phyloP scores from a whole-genome alignment of 495 filamentous ascomycete species.

The Penicillium psychrofluorescens region DNA sequence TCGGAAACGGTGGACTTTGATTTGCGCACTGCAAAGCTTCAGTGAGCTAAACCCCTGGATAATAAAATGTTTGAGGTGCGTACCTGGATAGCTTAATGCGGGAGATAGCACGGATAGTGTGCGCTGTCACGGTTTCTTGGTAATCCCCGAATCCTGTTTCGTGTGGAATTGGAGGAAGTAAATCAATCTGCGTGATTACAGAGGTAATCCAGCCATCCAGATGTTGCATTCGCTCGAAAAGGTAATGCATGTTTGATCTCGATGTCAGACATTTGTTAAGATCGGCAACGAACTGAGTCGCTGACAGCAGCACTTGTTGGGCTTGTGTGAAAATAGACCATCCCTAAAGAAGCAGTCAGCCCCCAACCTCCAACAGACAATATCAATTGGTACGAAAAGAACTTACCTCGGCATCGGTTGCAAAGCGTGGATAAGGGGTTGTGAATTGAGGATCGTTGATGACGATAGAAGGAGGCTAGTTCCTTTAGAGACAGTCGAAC shows the following conservation, averaged over 20 bases:
- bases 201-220: conserved; percentile 45
- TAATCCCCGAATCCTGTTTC: conserved; percentile 32
- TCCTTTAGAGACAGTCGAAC: conserved; percentile 3
- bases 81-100: conserved; percentile 54
- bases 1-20: conserved; percentile 53
- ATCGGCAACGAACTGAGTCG: conserved; percentile 50
- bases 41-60: not conserved
- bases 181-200: conserved; percentile 38
- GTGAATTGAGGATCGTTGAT: conserved; percentile 51
- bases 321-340: conserved; percentile 50
- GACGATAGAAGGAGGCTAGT: conserved; percentile 44
- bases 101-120: conserved; percentile 46
- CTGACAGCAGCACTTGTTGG: conserved; percentile 49
- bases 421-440: conserved; percentile 45
- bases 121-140: conserved; percentile 38
- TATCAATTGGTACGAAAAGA: not conserved
- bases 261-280: conserved; percentile 35
- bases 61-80: not conserved
- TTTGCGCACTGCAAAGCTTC: conserved; percentile 41
- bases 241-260: conserved; percentile 32
- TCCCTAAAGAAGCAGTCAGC: conserved; percentile 26
- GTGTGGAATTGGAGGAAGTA: conserved; percentile 30
- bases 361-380: not conserved
- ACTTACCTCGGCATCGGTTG: conserved; percentile 47
- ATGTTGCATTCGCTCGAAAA: conserved; percentile 49